phyloP scores from a whole-genome alignment of 1,139 yeast genomes.

The Kodamaea ohmeri region DNA sequence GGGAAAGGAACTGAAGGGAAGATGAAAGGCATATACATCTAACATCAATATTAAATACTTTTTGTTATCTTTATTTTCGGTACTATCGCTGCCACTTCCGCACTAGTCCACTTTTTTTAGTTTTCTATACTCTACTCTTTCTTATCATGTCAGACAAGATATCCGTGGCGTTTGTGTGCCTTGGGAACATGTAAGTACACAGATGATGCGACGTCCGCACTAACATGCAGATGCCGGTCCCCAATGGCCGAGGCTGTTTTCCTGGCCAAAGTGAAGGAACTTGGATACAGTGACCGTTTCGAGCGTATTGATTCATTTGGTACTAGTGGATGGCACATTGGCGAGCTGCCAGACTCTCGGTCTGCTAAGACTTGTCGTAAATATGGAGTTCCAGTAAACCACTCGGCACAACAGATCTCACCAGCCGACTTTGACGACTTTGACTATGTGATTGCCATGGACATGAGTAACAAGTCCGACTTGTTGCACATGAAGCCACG shows the following conservation, averaged over 20 bases:
- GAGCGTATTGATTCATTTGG: constrained; percentile 79
- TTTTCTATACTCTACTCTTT: too few species aligned
- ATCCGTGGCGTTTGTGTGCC: constrained; percentile 83
- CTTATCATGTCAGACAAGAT: constrained; percentile 18
- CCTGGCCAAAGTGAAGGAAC: constrained; percentile 55
- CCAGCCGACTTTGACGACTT: constrained; percentile 60
- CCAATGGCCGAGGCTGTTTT: constrained; percentile 98
- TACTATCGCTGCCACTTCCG: constrained; percentile 1
- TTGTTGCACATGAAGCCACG: constrained; percentile 60
- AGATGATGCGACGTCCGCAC: neutral
- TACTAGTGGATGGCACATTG: constrained; percentile 79
- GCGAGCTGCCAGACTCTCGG: constrained; percentile 77
- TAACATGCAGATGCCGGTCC: constrained; percentile 67
- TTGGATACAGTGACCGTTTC: constrained; percentile 43
- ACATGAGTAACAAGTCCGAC: constrained; percentile 60
- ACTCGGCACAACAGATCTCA: constrained; percentile 69
- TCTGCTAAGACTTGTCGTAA: constrained; percentile 65
- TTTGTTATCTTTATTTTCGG: neutral
- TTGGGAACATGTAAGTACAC: constrained; percentile 76
- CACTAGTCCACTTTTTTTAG: neutral
- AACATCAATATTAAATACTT: neutral
- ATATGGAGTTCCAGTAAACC: constrained; percentile 74
- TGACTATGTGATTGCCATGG: constrained; percentile 89
- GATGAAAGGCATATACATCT: too few species aligned
- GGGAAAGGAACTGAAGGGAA: neutral